Evolutionary conservation across 2,329 filamentous ascomycete species (phyloP), one percentile per base, ranked within the genome.

Genomic region (Zalaria obscura): DNA sequence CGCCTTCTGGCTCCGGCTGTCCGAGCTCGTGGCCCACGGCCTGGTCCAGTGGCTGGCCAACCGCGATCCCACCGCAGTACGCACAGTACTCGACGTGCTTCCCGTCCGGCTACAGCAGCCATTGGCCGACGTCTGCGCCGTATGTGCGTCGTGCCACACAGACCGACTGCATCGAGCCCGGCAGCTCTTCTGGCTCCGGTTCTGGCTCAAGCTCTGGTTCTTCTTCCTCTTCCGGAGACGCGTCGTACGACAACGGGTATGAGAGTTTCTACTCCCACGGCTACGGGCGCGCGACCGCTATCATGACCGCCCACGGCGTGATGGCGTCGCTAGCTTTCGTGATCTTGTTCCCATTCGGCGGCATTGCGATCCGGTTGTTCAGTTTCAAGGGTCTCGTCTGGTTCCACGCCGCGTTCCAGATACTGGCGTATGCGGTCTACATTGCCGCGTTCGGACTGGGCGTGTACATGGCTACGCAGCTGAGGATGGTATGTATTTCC

Each of bases 381-480:
- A 64, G 58, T 8, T 65, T 68, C 48, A 54, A 58, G 3, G 63
- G 65, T 5, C 46, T 67, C 3, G 44, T 66, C 10, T 66, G 63
- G 63, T 50, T 68, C 25, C 66, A 69, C 42, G 65, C 57, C 25
- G 59, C 50, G 0, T 55, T 71, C 35, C 73, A 77, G 48, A 40
- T 67, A 2, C 54, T 73, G 36, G 64, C 65, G 2, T 65, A 73
- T 42, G 39, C 65, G 6, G 45, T 73, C 29, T 67, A 62, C 41
- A 62, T 70, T 40, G 63, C 61, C 1, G 72, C 65, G 0, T 62
- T 72, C 36, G 70, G 66, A 2, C 50, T 75, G 0, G 73, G 73
- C 4, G 55, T 75, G 35, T 65, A 65, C 27, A 53, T 76, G 9
- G 70, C 66, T 2, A 57, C 51, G 1, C 52, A 63, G 9, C 47